Conservation (phyloP, 1,284 basidiomycete genomes). For the Ceratobasidium theobromae region DNA sequence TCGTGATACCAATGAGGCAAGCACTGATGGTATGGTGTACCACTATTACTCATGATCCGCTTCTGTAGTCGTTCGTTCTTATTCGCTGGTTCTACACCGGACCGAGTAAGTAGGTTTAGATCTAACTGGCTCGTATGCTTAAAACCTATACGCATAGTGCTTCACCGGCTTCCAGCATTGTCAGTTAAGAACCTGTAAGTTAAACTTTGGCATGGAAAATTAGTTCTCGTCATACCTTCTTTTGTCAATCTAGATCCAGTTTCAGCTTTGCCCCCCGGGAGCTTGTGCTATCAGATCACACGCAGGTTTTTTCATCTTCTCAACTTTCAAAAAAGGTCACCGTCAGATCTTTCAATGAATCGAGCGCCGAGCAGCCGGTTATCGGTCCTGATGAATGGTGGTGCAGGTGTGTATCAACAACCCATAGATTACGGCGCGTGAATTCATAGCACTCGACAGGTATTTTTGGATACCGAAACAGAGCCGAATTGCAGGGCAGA, state of each 20-base stretch:
- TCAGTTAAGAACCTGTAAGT: conserved; percentile 7
- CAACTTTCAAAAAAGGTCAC: conserved; percentile 5
- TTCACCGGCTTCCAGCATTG: background rate
- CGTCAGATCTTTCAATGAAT: background rate
- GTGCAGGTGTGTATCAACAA: conserved; percentile 9
- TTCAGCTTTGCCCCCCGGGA: background rate
- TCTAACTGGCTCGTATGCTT: background rate
- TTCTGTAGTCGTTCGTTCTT: background rate
- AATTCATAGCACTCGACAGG: background rate
- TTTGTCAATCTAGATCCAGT: background rate
- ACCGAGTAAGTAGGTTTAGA: background rate
- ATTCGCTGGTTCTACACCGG: conserved; percentile 25
- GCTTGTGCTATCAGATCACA: conserved; percentile 10
- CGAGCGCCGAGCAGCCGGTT: background rate
- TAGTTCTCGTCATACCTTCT: background rate
- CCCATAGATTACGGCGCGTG: too few species aligned
- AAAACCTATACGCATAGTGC: background rate
- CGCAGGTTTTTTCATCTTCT: conserved; percentile 2
- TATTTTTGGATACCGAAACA: conserved; percentile 23
- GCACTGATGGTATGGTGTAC: background rate
- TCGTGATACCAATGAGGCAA: background rate
- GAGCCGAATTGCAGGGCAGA: background rate
- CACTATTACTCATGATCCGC: background rate
- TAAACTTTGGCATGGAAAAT: background rate
- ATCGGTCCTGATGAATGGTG: conserved; percentile 13